phyloP scores from a whole-genome alignment of 441 rosid species.

The Corymbia citriodora region DNA sequence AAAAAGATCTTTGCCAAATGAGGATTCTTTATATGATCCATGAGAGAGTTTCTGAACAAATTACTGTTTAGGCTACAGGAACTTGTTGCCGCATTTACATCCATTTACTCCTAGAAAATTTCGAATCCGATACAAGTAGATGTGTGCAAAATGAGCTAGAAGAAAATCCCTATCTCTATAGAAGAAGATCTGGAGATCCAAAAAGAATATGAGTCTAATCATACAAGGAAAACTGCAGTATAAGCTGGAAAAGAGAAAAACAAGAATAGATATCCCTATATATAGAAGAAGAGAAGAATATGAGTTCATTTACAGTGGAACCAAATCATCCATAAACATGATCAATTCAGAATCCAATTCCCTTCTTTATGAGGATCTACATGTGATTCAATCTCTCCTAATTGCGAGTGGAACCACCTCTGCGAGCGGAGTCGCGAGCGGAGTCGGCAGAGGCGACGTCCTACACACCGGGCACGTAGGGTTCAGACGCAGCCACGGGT shows the following conservation, averaged over 20 bases:
- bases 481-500: slow-evolving; percentile 55
- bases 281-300: background rate
- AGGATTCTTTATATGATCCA: background rate
- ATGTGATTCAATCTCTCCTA: slow-evolving; percentile 22
- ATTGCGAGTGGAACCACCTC: slow-evolving; percentile 71
- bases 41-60: background rate
- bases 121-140: background rate
- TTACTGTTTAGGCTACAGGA: background rate
- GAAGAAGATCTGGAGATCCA: background rate
- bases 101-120: background rate
- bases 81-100: background rate
- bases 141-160: background rate
- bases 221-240: background rate
- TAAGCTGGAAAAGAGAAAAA: background rate
- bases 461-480: slow-evolving; percentile 63
- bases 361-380: background rate
- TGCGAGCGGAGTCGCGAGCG: slow-evolving; percentile 72
- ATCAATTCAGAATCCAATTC: background rate
- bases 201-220: background rate
- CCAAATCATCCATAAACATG: background rate
- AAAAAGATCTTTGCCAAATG: background rate
- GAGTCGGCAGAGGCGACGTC: slow-evolving; percentile 64
- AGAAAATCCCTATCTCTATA: background rate
- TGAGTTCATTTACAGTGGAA: background rate
- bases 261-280: background rate